Percentiles rank a stretch among this genome's conserved stretches.
phyloP scores from a whole-genome alignment of 2,329 filamentous ascomycete genomes.

The Sporothrix brunneoviolacea region DNA sequence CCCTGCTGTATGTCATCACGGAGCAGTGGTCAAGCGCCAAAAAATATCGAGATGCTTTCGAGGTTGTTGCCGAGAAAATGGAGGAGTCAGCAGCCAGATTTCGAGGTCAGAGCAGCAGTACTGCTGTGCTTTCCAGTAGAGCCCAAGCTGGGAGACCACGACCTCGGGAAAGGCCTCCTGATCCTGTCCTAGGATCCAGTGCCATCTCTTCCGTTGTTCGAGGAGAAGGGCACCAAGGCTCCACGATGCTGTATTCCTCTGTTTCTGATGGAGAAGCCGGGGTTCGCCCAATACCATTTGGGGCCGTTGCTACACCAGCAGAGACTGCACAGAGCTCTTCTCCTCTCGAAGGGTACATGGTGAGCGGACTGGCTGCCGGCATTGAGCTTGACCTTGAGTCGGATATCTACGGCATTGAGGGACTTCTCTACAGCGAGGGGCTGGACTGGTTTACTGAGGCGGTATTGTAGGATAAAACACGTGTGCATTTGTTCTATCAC shows the following conservation, averaged over 20 bases:
- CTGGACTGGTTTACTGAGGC: conserved; percentile 11
- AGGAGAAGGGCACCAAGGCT: too few species aligned
- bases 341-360: background rate
- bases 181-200: too few species aligned
- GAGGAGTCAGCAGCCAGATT: conserved; percentile 1
- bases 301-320: background rate
- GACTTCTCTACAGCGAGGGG: conserved; percentile 7
- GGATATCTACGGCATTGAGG: conserved; percentile 11
- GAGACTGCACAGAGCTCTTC: background rate
- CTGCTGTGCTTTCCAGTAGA: too few species aligned
- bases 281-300: background rate
- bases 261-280: too few species aligned
- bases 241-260: too few species aligned
- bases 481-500: too few species aligned
- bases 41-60: conserved; percentile 28
- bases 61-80: conserved; percentile 24
- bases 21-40: conserved; percentile 27
- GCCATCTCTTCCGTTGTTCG: too few species aligned
- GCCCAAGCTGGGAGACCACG: too few species aligned
- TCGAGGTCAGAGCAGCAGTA: too few species aligned
- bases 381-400: conserved; percentile 12
- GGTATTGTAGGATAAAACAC: conserved; percentile 6
- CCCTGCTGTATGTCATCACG: conserved; percentile 27
- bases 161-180: too few species aligned
- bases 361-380: background rate